Conservation (phyloP, 805 yeast species). For the Wickerhamiella australiensis region DNA sequence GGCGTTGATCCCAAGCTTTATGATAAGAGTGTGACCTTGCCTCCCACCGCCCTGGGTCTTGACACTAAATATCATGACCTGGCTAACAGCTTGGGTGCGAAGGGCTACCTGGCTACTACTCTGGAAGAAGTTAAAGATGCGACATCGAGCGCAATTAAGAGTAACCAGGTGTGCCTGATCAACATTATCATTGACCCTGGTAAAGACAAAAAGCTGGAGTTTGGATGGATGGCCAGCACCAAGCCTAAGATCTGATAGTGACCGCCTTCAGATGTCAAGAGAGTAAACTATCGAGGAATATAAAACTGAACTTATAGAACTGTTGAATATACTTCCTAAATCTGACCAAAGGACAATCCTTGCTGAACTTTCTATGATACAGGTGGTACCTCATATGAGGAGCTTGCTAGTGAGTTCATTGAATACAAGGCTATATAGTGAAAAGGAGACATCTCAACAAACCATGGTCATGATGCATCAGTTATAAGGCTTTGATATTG, state of each 20-base stretch:
- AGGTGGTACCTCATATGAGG: no score
- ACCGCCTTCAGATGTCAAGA: no score
- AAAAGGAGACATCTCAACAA: no score
- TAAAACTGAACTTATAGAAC: no score
- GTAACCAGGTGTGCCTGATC: constrained; percentile 35
- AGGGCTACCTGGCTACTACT: constrained; percentile 39
- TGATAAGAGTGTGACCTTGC: constrained; percentile 28
- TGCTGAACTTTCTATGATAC: no score
- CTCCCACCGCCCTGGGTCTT: constrained; percentile 48
- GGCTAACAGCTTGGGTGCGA: constrained; percentile 45
- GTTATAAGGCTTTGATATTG: no score
- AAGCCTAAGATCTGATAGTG: constrained; percentile 25
- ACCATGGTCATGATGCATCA: no score
- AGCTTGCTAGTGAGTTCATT: no score
- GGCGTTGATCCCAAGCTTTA: constrained; percentile 36
- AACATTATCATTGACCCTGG: constrained; percentile 56
- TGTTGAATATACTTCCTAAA: no score
- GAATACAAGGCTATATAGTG: no score
- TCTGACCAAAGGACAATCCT: no score
- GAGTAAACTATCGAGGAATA: not conserved
- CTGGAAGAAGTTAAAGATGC: constrained; percentile 31
- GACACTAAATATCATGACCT: constrained; percentile 47
- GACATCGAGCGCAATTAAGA: constrained; percentile 30
- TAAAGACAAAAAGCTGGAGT: constrained; percentile 40
- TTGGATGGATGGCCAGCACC: constrained; percentile 58